Conservation (phyloP, 2,329 filamentous ascomycete genomes). For the Myriosclerotinia duriaeana region DNA sequence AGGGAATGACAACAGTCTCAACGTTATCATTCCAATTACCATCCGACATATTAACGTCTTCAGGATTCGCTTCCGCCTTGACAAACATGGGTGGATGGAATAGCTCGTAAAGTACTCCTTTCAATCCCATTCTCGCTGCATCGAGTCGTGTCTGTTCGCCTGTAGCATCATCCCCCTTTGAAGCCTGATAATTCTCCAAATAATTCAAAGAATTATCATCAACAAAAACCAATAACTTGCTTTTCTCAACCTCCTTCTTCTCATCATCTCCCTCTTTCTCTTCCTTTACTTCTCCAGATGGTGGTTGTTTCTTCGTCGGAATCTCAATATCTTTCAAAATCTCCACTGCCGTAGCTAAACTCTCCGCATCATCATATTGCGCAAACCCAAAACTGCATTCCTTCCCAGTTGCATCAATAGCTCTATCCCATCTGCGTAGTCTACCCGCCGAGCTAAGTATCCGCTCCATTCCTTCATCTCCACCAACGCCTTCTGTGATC, state of each 20-base stretch:
- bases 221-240: constrained; percentile 69
- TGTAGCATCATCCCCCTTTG: constrained; percentile 60
- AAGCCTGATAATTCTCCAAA: constrained; percentile 75
- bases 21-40: constrained; percentile 61
- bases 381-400: constrained; percentile 90
- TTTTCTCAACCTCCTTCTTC: constrained; percentile 57
- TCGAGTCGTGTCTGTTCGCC: constrained; percentile 67
- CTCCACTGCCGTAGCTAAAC: constrained; percentile 80
- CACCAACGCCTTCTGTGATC: constrained; percentile 74
- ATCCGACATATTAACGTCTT: constrained; percentile 70
- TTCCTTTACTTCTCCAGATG: constrained; percentile 47
- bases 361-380: constrained; percentile 89
- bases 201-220: constrained; percentile 83
- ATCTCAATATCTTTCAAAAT: constrained; percentile 80
- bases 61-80: constrained; percentile 57
- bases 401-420: constrained; percentile 72
- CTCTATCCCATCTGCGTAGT: constrained; percentile 81
- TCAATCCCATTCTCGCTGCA: constrained; percentile 65
- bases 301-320: constrained; percentile 71
- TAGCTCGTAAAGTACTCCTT: constrained; percentile 66
- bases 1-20: constrained; percentile 86
- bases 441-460: constrained; percentile 75
- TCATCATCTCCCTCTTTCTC: constrained; percentile 45
- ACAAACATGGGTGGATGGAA: constrained; percentile 62
- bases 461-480: constrained; percentile 75